Conservation (phyloP, 495 filamentous ascomycete genomes). For the Hypomontagnella monticulosa region DNA sequence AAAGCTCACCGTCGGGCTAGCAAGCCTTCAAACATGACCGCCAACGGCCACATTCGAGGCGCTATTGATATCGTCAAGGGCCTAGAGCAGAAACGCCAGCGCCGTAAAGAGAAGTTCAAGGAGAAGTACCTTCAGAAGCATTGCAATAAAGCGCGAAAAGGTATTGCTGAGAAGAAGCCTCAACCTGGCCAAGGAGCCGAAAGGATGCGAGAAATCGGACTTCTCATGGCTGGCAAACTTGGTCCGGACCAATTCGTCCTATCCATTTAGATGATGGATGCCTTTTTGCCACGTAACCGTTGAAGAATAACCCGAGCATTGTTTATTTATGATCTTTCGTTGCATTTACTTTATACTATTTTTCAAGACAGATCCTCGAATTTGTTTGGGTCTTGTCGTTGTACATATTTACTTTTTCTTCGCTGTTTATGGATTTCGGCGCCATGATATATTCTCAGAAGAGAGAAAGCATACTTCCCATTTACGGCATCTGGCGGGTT, state of each 20-base stretch:
- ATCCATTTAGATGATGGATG: slow-evolving; percentile 71
- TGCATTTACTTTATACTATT: slow-evolving; percentile 42
- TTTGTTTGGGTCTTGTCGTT: slow-evolving; percentile 28
- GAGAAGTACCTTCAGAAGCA: slow-evolving; percentile 74
- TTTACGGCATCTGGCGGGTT: slow-evolving; percentile 37
- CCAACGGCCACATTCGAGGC: slow-evolving; percentile 69
- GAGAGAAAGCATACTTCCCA: slow-evolving; percentile 24
- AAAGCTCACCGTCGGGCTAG: slow-evolving; percentile 47
- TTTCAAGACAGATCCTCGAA: slow-evolving; percentile 2
- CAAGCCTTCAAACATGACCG: slow-evolving; percentile 47
- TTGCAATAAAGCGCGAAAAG: slow-evolving; percentile 64
- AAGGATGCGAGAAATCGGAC: slow-evolving; percentile 91
- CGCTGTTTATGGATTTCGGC: slow-evolving; percentile 30
- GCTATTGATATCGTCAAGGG: slow-evolving; percentile 98
- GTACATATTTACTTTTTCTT: slow-evolving; percentile 55
- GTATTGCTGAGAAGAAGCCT: slow-evolving; percentile 54
- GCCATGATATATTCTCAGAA: slow-evolving; percentile 22
- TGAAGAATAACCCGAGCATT: slow-evolving; percentile 1
- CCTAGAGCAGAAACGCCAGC: slow-evolving; percentile 90
- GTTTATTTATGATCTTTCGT: slow-evolving; percentile 29
- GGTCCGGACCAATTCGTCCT: slow-evolving; percentile 81
- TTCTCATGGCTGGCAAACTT: slow-evolving; percentile 83
- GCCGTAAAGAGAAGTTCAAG: slow-evolving; percentile 84
- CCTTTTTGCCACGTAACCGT: slow-evolving; percentile 3
- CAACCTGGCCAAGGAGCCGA: slow-evolving; percentile 89